Evolutionary conservation across 1,139 yeast genomes (phyloP).

Genomic region (Scheffersomyces parashehatae): DNA sequence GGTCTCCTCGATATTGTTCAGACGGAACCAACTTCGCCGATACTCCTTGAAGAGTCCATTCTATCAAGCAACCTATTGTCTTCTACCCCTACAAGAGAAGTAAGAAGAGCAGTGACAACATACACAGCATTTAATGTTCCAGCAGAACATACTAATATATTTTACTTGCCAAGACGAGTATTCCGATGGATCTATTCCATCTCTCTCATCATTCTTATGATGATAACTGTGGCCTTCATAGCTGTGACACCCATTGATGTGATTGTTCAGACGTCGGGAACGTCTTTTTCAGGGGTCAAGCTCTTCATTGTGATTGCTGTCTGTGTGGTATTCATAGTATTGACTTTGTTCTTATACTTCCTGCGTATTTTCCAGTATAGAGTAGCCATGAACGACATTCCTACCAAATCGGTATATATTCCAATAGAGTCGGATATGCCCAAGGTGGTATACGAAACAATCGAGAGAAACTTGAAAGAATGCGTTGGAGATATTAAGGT

Average conservation of each 20-base stretch:
- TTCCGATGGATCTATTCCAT: conserved; percentile 56
- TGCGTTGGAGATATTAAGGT: conserved; percentile 46
- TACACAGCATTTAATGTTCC: conserved; percentile 8
- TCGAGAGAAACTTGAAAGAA: conserved; percentile 39
- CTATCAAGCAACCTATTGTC: background rate
- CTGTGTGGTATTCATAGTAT: conserved; percentile 58
- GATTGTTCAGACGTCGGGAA: conserved; percentile 60
- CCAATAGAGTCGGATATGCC: conserved; percentile 73
- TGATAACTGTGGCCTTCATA: conserved; percentile 54
- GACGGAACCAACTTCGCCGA: too few relatives aligned
- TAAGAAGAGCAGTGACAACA: conserved; percentile 2
- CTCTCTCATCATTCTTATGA: conserved; percentile 51
- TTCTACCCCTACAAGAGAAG: background rate
- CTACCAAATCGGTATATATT: conserved; percentile 61
- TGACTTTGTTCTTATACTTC: conserved; percentile 48
- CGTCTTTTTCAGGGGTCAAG: conserved; percentile 60
- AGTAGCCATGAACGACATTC: conserved; percentile 69
- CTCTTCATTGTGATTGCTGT: conserved; percentile 75
- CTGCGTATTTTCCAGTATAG: conserved; percentile 60
- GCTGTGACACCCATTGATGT: conserved; percentile 77
- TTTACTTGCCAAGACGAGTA: conserved; percentile 36
- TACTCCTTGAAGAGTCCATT: background rate
- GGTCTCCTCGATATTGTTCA: too few relatives aligned
- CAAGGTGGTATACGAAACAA: conserved; percentile 36
- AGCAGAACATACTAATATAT: conserved; percentile 6